Base-by-base conservation (phyloP, 1,284 basidiomycete species). In the Ganoderma sinense region DNA sequence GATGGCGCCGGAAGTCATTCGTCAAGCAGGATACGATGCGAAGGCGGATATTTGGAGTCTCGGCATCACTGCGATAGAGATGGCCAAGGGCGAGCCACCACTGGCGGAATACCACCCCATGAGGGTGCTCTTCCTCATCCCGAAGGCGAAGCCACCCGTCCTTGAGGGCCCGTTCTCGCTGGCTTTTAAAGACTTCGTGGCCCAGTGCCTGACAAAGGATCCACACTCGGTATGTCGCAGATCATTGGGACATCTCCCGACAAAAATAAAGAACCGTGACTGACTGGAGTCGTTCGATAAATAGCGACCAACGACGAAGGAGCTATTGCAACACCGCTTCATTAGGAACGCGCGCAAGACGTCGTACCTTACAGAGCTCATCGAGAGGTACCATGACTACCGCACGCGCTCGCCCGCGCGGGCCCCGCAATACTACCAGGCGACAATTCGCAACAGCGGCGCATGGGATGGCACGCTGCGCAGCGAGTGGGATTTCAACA, bases 1-100 rank as follows among this genome's bases (percentile, higher is more conserved):
- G 97, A 97, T 97, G 96, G 96, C 97, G 2, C 96, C 97, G 7
- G 97, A 98, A 80, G 96, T 98, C 58, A 99, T 99, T 77, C 90
- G 95, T 39, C 98, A 99, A 82, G 94, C 97, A 8, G 97, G 97
- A 1, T 99, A 99, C 82, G 97, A 99, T 78, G 89, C 92, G 2
- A 96, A 97, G 79, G 97, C 97, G 7, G 97, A 99, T 80, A 93
- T 99, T 83, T 99, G 97, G 97, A 97, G 94, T 77, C 84, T 99
- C 61, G 97, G 97, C 18, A 98, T 99, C 78, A 98, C 97, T 0
- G 94, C 96, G 62, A 98, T 97, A 67, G 97, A 99, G 83, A 93
- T 98, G 90, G 94, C 95, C 1, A 95, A 94, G 75, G 97, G 97
- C 56, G 96, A 98, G 77, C 97, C 97, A 0, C 97, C 97, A 13